Conservation (phyloP, 2,329 filamentous ascomycete genomes). For the Fusarium poae region DNA sequence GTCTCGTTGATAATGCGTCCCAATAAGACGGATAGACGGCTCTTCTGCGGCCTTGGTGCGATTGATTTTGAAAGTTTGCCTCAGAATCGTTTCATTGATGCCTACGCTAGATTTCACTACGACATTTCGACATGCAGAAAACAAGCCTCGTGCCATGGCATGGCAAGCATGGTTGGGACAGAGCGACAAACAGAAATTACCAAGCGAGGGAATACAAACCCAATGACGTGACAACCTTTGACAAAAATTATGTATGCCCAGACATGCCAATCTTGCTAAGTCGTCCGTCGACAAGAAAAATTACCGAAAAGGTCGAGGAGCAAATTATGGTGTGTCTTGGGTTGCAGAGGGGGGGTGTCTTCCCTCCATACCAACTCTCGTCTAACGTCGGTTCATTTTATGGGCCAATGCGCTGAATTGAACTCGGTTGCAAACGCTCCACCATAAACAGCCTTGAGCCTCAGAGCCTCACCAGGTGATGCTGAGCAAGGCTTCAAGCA, state of each 20-base stretch:
- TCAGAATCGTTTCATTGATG: constrained; percentile 22
- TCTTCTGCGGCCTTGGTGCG: constrained; percentile 29
- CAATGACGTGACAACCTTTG: constrained; percentile 36
- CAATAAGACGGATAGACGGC: constrained; percentile 1
- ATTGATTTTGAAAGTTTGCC: constrained; percentile 4
- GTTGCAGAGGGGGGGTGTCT: constrained; percentile 11
- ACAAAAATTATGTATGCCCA: constrained; percentile 40
- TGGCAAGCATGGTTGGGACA: constrained; percentile 21
- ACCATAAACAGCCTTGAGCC: constrained; percentile 36
- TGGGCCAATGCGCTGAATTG: constrained; percentile 28
- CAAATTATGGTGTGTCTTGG: constrained; percentile 27
- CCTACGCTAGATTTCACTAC: constrained; percentile 9
- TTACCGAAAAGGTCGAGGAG: constrained; percentile 20
- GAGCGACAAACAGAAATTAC: constrained; percentile 20
- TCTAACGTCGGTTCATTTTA: constrained; percentile 43
- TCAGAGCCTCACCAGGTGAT: constrained; percentile 31
- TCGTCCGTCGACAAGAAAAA: constrained; percentile 30
- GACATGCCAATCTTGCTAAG: constrained; percentile 40
- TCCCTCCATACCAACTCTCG: constrained; percentile 19
- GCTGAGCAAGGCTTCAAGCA: constrained; percentile 30
- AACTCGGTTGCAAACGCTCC: constrained; percentile 28
- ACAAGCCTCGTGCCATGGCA: constrained; percentile 29
- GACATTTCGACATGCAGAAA: constrained; percentile 31
- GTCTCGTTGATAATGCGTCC: background rate
- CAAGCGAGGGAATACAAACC: constrained; percentile 13